Evolutionary conservation across 129 eudicot genomes (phyloP), one percentile per base, ranked within the genome.

Genomic region (Mikania micrantha): DNA sequence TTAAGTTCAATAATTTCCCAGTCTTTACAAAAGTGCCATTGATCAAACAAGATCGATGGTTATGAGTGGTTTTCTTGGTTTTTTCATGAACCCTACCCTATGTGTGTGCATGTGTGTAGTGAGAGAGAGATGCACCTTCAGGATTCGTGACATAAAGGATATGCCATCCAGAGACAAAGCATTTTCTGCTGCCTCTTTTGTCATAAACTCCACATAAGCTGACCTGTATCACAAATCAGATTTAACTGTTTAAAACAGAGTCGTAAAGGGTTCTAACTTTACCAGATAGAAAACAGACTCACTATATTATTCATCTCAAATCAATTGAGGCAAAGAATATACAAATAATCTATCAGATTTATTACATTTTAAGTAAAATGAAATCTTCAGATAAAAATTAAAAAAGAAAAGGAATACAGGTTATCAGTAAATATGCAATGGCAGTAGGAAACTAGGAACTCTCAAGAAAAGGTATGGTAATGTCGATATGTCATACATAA

Each of bases 61-160:
- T n/a, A n/a, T n/a, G n/a, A n/a, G n/a, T n/a, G n/a, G n/a, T n/a
- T n/a, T n/a, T n/a, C n/a, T n/a, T n/a, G n/a, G n/a, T n/a, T n/a
- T n/a, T n/a, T n/a, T n/a, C n/a, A n/a, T n/a, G n/a, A n/a, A n/a
- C n/a, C n/a, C n/a, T n/a, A n/a, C n/a, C n/a, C n/a, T n/a, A n/a
- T n/a, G n/a, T n/a, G n/a, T n/a, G n/a, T n/a, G n/a, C n/a, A n/a
- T n/a, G n/a, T n/a, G n/a, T n/a, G n/a, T n/a, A n/a, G 64, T 54
- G 39, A 50, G 27, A 56, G 66, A 27, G 29, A 13, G 15, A 48
- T 68, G 50, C 82, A 85, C 98, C 96, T 88, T 93, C 52, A 93
- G 85, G 66, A 93, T 82, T 60, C 96, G 98, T 3, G 96, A 88
- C 98, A 93, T 82, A 59, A 93, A 93, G 17, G 98, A 93, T 54